Percentiles rank a stretch among this genome's conserved stretches.
These are phyloP conservation scores for Talaromyces piceae DNA, from an alignment of 2,329 filamentous ascomycete species.

Conservation along the genomic window DNA sequence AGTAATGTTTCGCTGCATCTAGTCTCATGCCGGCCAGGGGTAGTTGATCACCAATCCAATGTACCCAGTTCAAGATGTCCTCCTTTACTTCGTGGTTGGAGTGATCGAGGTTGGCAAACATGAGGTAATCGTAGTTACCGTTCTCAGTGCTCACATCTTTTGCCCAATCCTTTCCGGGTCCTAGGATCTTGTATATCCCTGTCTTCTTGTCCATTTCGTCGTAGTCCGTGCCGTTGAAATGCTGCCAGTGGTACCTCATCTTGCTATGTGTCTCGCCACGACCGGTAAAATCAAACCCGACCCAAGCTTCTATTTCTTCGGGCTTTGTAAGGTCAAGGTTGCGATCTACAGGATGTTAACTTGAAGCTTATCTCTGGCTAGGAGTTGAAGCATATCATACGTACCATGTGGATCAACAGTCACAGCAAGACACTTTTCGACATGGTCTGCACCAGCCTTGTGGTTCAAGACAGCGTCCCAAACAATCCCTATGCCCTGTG, in stretches of 20 bases:
- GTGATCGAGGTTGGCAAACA: constrained; percentile 67
- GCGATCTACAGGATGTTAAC: constrained; percentile 38
- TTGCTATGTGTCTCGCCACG: constrained; percentile 53
- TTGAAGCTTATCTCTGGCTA: not conserved
- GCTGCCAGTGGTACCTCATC: constrained; percentile 58
- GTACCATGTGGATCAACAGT: constrained; percentile 51
- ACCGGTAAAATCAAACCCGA: constrained; percentile 58
- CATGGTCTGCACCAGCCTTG: constrained; percentile 60
- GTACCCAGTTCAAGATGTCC: constrained; percentile 60
- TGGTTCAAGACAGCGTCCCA: constrained; percentile 69
- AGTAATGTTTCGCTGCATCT: constrained; percentile 68
- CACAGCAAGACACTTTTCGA: constrained; percentile 55
- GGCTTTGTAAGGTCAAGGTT: constrained; percentile 47
- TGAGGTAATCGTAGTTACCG: constrained; percentile 62
- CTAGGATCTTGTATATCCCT: constrained; percentile 59
- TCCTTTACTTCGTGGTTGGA: constrained; percentile 54
- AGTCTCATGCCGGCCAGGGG: constrained; percentile 60
- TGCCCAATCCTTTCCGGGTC: constrained; percentile 58
- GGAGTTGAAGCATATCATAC: not conserved
- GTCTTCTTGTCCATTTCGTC: constrained; percentile 50
- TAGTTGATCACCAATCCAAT: constrained; percentile 57
- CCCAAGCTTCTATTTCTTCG: constrained; percentile 60
- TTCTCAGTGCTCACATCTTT: constrained; percentile 54
- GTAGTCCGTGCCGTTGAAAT: constrained; percentile 63
- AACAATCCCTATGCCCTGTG: constrained; percentile 51